Base-by-base conservation (phyloP, 192 early-diverging fungal genomes). In the Rhizophagus prolifer region DNA sequence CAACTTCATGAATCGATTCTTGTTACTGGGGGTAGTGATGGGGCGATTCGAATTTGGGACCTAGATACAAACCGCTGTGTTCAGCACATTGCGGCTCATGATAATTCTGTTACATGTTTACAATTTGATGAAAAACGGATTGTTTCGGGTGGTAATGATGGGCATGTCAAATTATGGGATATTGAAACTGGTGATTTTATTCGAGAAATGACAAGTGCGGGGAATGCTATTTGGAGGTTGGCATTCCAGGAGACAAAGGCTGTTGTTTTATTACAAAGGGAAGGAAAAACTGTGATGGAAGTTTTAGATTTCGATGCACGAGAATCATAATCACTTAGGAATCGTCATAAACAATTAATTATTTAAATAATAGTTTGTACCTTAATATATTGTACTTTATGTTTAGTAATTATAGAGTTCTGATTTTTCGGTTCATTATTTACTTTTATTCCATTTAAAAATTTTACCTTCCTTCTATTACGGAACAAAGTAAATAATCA, bases 111-210 rank as follows among this genome's bases (percentile, higher is more conserved):
- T 38, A 99, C 97, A 4, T 97, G 97, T 77, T 92, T 99, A 78
- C 96, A 98, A 81, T 95, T 96, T 81, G 97, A 99, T 77, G 86
- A 89, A 62, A 87, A 91, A 38, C 92, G 96, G 31, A 93, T 98
- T 62, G 91, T 98, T n/a, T 94, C 92, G 4, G 97, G 97, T 28
- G 88, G 88, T 0, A 93, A 93, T 28, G 97, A 97, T 77, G 93
- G 92, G 0, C 94, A 93, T 0, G 89, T 99, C 70, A 99, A 98
- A 78, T 81, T 98, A 34, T 99, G 97, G 97, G 96, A 99, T 79
- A 86, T 95, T 1, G 81, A 87, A 28, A 92, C 94, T 16, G 97
- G 96, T 5, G 83, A 88, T 25, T 93, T 95, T 79, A 92, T 96
- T 21, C 84, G 96, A 19, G 89, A 93, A 76, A 82, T 98, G 31